Percentiles rank a stretch among this genome's conserved stretches.
Conservation (phyloP, 345 rosid species). For the Physaria fendleri region DNA sequence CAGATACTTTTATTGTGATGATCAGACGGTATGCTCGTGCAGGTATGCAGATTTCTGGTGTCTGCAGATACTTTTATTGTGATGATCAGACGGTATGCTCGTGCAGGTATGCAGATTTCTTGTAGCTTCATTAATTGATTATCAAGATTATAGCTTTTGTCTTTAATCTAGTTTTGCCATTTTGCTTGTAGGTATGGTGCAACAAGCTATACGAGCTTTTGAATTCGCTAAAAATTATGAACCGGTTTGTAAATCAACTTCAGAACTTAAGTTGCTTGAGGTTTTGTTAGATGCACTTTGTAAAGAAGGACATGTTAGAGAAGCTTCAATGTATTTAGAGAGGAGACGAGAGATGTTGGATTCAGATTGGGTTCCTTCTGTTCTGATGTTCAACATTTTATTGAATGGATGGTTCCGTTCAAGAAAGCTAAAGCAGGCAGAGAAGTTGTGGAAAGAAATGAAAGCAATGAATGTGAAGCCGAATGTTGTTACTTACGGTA, state of each 20-base stretch:
- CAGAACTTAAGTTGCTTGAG: constrained; percentile 42
- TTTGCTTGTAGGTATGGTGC: constrained; percentile 48
- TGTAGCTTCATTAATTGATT: background rate
- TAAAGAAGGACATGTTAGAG: constrained; percentile 67
- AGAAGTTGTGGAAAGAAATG: constrained; percentile 69
- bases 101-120: constrained; percentile 50
- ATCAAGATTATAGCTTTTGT: background rate
- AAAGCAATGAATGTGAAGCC: constrained; percentile 46
- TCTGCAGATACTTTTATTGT: constrained; percentile 36
- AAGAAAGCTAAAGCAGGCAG: constrained; percentile 60
- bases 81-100: constrained; percentile 74
- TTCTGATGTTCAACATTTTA: constrained; percentile 55
- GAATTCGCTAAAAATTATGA: constrained; percentile 49
- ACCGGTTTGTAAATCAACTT: constrained; percentile 27
- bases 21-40: constrained; percentile 82
- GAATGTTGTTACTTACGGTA: constrained; percentile 65
- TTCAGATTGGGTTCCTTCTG: constrained; percentile 47
- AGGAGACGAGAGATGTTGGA: constrained; percentile 29
- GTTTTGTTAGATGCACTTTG: constrained; percentile 75
- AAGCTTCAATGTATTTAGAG: constrained; percentile 45
- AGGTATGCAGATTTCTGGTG: constrained; percentile 37
- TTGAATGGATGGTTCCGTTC: constrained; percentile 82
- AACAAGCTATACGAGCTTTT: constrained; percentile 60
- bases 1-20: constrained; percentile 53
- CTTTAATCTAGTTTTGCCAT: background rate